A percentile compares a stretch with the other conserved stretches of the same genome.
phyloP scores from a whole-genome alignment of 1,284 basidiomycete species.

The Puccinia coronata region DNA sequence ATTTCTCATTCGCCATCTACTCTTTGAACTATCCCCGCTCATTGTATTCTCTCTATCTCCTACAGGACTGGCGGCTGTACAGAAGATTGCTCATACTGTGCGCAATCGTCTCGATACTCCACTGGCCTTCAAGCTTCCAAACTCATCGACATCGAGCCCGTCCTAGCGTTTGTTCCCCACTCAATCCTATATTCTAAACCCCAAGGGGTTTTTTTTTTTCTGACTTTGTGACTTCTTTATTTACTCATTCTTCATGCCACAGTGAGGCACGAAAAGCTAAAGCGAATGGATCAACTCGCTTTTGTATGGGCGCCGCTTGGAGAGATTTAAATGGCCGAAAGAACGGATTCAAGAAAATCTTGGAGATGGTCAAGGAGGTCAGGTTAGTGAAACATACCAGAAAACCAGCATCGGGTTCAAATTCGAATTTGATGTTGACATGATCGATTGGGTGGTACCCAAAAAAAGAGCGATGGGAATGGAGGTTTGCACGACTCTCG shows the following conservation, averaged over 20 bases:
- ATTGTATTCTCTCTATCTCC: background rate
- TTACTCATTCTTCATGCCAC: background rate
- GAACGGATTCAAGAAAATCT: constrained; percentile 87
- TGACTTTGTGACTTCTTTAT: no score
- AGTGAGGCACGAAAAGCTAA: constrained; percentile 77
- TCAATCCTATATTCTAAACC: background rate
- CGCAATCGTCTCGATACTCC: constrained; percentile 83
- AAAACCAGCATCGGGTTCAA: constrained; percentile 73
- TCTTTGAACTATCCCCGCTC: background rate
- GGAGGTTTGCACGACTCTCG: constrained; percentile 91
- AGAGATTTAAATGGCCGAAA: constrained; percentile 90
- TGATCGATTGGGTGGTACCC: no score
- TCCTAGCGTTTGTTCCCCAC: constrained; percentile 71
- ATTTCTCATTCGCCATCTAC: background rate
- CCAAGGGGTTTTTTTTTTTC: background rate
- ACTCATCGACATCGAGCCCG: constrained; percentile 86
- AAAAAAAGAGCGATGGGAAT: constrained; percentile 59
- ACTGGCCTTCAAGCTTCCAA: constrained; percentile 85
- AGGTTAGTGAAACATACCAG: constrained; percentile 60
- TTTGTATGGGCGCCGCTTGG: constrained; percentile 99
- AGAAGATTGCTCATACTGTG: constrained; percentile 98
- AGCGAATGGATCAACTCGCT: constrained; percentile 91
- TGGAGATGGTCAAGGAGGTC: constrained; percentile 78
- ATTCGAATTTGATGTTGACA: background rate
- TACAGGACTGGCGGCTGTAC: constrained; percentile 76